Evolutionary conservation across 768 basidiomycete species (phyloP), one percentile per base, ranked within the genome.

Genomic region (Boletus insuetus): DNA sequence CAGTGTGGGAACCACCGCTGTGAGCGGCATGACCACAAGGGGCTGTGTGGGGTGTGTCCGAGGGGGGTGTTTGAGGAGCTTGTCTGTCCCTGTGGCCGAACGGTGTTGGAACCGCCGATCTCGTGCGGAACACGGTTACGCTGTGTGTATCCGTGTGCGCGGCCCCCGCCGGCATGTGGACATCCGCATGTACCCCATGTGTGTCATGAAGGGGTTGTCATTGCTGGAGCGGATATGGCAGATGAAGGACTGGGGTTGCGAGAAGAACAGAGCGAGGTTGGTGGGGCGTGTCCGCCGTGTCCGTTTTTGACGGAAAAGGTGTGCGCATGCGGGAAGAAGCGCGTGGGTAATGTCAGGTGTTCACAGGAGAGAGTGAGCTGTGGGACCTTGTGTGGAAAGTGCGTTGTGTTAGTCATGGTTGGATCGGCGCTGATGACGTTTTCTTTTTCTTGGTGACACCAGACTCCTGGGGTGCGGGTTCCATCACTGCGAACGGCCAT

Each of bases 41-140:
- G 93, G 0, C 72, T 79, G 0, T 99, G 97, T 68, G 85, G 82
- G 1, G 79, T 86, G 20, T 99, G 97, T 71, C 74, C 96, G 48
- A 81, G 86, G 68, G 93, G 93, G 43, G 87, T 87, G 1, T 99
- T 95, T 62, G 94, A 98, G 40, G 97, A 99, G 84, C 73, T 94
- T 51, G 70, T 87, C 11, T 98, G 96, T 67, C 72, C 80, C 46
- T 98, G 96, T 68, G 89, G 89, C 0, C 79, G 84, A n/a, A 98
- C 94, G 3, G 79, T 91, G 16, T 73, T 94, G 20, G 87, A 94
- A 34, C 95, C 95, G 0, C 95, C 95, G 0, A 85, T 97, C 37
- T 82, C 87, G 0, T 98, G 96, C 61, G 93, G 91, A 16, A 94
- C 89, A 0, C 74, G 73, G 26, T 83, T 99, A 60, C 71, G 75